phyloP scores from a whole-genome alignment of 768 basidiomycete genomes.

The Leccinum aurantiacum region DNA sequence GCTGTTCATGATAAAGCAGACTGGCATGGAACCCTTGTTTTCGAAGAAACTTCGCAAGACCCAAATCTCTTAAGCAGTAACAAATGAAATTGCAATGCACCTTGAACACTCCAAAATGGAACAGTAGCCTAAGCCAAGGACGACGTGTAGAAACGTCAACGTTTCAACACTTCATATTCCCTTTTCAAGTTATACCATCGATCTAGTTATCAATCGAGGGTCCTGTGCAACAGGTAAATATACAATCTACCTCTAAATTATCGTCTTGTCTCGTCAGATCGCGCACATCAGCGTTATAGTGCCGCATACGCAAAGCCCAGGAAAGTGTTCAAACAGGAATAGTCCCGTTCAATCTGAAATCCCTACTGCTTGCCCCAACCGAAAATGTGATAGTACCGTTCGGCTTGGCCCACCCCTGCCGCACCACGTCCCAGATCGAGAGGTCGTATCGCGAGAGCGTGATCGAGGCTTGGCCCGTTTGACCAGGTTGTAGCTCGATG shows the following conservation, averaged over 20 bases:
- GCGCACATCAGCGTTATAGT: neutral
- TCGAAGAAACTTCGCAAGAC: too few relatives aligned
- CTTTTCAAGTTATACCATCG: too few relatives aligned
- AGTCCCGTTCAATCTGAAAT: conserved; percentile 52
- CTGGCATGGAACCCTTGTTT: too few relatives aligned
- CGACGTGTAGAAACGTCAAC: too few relatives aligned
- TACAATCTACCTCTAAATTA: neutral
- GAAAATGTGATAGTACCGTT: conserved; percentile 59
- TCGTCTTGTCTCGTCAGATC: neutral
- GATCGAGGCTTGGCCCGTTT: conserved; percentile 49
- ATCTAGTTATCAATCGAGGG: neutral
- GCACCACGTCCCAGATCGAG: conserved; percentile 71
- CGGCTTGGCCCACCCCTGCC: conserved; percentile 76
- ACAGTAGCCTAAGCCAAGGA: too few relatives aligned
- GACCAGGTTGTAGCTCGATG: conserved; percentile 47
- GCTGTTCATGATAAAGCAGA: too few relatives aligned
- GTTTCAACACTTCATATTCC: too few relatives aligned
- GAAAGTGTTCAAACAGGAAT: conserved; percentile 17
- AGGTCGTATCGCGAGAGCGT: conserved; percentile 67
- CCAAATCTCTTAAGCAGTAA: too few relatives aligned
- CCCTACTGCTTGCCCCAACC: conserved; percentile 69
- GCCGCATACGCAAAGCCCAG: neutral
- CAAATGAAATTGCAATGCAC: too few relatives aligned
- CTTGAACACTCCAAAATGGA: too few relatives aligned
- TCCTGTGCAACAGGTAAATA: neutral